Percentiles rank a stretch among this genome's conserved stretches.
phyloP scores from a whole-genome alignment of 192 early-diverging fungal species.

The Phycomyces nitens region DNA sequence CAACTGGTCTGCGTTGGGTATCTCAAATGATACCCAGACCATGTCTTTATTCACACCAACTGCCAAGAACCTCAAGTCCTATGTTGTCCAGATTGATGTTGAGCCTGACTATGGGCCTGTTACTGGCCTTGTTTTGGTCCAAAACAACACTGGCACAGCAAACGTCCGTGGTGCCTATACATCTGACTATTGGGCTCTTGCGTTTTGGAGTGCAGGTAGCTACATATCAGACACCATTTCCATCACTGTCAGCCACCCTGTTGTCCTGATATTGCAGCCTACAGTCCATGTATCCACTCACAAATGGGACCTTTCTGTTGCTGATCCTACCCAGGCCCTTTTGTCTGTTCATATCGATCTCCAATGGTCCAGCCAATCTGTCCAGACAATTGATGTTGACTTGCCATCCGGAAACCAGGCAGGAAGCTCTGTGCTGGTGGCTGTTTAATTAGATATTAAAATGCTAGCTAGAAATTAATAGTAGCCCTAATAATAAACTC shows the following conservation, averaged over 20 bases:
- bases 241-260: slow-evolving; percentile 1
- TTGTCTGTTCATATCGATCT: neutral
- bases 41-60: slow-evolving; percentile 17
- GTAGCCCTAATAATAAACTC: no score
- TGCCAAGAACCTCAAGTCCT: neutral
- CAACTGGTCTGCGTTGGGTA: slow-evolving; percentile 24
- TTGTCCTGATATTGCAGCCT: slow-evolving; percentile 11
- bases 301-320: neutral
- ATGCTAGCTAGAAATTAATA: no score
- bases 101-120: neutral
- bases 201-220: slow-evolving; percentile 7
- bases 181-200: slow-evolving; percentile 1
- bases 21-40: slow-evolving; percentile 7
- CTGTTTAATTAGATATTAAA: no score
- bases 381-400: neutral
- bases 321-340: slow-evolving; percentile 20
- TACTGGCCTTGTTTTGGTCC: slow-evolving; percentile 4
- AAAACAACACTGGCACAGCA: neutral
- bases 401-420: neutral
- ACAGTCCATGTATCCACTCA: neutral
- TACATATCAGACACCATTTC: neutral
- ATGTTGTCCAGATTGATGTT: slow-evolving; percentile 14
- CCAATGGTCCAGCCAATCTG: neutral
- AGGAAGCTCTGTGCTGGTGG: no score
- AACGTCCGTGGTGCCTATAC: slow-evolving; percentile 8